Percentiles rank a stretch among this genome's conserved stretches.
Evolutionary conservation across 1,139 yeast genomes (phyloP).

Genomic region (Geotrichum candidum): DNA sequence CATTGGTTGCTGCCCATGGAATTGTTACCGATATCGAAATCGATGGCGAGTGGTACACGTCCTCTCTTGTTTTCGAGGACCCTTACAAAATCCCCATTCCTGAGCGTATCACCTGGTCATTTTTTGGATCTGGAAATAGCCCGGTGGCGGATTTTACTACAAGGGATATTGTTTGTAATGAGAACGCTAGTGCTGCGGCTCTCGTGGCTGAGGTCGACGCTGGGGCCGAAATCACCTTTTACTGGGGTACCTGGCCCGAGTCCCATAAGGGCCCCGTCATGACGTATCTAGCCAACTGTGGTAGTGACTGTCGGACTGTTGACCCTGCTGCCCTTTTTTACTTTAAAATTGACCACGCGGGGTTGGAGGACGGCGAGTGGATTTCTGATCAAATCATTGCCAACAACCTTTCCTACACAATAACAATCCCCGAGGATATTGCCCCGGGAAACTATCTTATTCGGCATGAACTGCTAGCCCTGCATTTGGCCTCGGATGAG

Average conservation of each 20-base stretch:
- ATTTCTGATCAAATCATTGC: conserved; percentile 13
- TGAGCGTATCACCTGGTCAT: conserved; percentile 15
- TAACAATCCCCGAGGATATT: conserved; percentile 16
- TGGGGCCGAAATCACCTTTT: conserved; percentile 10
- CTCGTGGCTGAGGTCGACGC: conserved; percentile 13
- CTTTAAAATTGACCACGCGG: conserved; percentile 18
- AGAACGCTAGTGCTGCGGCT: conserved; percentile 3
- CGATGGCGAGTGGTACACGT: conserved; percentile 11
- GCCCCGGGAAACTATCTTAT: conserved; percentile 16
- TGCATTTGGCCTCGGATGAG: conserved; percentile 1
- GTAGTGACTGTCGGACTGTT: conserved; percentile 7
- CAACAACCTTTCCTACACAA: conserved; percentile 14
- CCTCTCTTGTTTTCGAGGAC: conserved; percentile 8
- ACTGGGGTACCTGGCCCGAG: conserved; percentile 17
- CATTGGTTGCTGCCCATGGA: conserved; percentile 14
- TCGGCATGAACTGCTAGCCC: conserved; percentile 17
- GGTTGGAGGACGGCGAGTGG: conserved; percentile 12
- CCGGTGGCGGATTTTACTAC: conserved; percentile 17
- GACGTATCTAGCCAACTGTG: conserved; percentile 17
- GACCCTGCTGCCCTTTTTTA: conserved; percentile 12
- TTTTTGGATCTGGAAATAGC: conserved; percentile 11
- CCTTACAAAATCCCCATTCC: conserved; percentile 1
- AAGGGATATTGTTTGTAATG: conserved; percentile 15
- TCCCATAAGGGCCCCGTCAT: conserved; percentile 16
- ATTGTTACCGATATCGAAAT: conserved; percentile 12